These are phyloP conservation scores for Protomyces inundatus DNA, from an alignment of 1,139 yeast species.

Conservation along the genomic window DNA sequence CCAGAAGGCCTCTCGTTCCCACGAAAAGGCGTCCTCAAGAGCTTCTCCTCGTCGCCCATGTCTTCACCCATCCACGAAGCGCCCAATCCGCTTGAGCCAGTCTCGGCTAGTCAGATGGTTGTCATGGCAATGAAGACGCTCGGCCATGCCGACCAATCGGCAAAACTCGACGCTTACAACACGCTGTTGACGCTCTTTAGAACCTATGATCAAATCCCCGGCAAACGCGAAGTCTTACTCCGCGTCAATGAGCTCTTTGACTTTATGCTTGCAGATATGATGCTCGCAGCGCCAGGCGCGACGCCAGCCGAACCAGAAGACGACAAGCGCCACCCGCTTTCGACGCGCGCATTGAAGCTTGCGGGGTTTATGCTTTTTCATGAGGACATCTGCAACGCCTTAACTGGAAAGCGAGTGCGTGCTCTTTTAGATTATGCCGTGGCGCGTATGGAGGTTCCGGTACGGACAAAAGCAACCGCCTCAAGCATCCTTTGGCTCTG, in stretches of 20 bases:
- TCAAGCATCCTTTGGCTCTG: constrained; percentile 26
- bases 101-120: not conserved
- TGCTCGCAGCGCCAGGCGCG: not conserved
- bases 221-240: constrained; percentile 8
- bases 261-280: constrained; percentile 29
- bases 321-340: constrained; percentile 17
- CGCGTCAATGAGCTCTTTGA: constrained; percentile 24
- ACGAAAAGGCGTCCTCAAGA: constrained; percentile 17
- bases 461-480: constrained; percentile 28
- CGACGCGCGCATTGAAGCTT: constrained; percentile 28
- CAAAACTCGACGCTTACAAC: constrained; percentile 23
- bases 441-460: constrained; percentile 26
- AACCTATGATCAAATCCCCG: constrained; percentile 15
- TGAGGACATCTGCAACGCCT: constrained; percentile 22
- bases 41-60: constrained; percentile 2
- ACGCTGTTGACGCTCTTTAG: constrained; percentile 14
- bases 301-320: constrained; percentile 18
- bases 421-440: constrained; percentile 28
- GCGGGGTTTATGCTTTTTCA: constrained; percentile 29
- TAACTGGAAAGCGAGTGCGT: constrained; percentile 27
- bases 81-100: not conserved
- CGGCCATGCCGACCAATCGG: constrained; percentile 3
- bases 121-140: constrained; percentile 2
- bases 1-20: constrained; percentile 14
- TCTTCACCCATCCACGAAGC: constrained; percentile 3